Evolutionary conservation across 164 flowering plant genomes (phyloP), one percentile per base, ranked within the genome.

Genomic region (Nymphaea colorata): DNA sequence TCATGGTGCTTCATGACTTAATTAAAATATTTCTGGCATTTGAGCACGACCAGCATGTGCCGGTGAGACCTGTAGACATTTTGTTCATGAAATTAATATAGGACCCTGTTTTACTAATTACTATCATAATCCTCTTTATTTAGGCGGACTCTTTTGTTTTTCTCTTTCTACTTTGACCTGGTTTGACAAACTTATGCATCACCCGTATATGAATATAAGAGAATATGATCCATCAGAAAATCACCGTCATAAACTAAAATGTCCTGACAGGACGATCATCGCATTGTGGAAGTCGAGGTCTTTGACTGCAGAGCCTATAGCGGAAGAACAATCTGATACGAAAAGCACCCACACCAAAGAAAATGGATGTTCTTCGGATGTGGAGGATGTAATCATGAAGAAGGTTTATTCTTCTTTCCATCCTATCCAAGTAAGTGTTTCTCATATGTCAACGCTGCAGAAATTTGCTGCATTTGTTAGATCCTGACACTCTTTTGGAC

Each of bases 281-380:
- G 97, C 97, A 65, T 81, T 93, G 2, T 91, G 97, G 97, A 91
- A 81, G 78, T 90, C 94, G 41, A 82, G 87, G 76, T 79, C 97
- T 43, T 79, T 93, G 83, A 86, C 78, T 69, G 97, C 88, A 66
- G 98, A 93, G 70, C 85, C 75, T 71, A 79, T 91, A 61, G 86
- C 81, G 69, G 96, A 89, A 76, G 94, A 86, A 78, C 91, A 84
- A 68, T 55, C 76, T 45, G 87, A 84, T 72, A 85, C 68, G 68
- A 74, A 83, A 77, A 73, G 67, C 76, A 84, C 89, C 42, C 87
- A 79, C 70, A 70, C 77, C 60, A 97, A 91, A 73, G 97, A 91
- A 79, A 82, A 82, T 76, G 96, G 93, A 44, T 73, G 88, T n/a
- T 84, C 86, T 43, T 73, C 78, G 64, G 94, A 86, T 43, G 74